Percentiles rank a stretch among this genome's conserved stretches.
Evolutionary conservation across 352 stramenopile genomes (phyloP).

Genomic region (Globisporangium middletonii): DNA sequence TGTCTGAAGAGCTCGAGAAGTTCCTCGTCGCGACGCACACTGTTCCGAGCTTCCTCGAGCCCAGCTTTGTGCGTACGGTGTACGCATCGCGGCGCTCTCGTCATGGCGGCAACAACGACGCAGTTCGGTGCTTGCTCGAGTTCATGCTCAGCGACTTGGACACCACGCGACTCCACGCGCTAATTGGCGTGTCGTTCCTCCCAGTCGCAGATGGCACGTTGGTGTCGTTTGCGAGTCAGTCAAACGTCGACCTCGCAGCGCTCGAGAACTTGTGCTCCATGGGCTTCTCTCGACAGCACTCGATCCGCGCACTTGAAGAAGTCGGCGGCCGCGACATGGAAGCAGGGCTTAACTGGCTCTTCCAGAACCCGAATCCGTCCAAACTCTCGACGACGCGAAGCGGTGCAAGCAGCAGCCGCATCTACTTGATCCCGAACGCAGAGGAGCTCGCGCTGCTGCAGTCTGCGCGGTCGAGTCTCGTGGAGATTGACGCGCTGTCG

Average conservation of each 20-base stretch:
- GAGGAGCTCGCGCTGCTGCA: conserved; percentile 41
- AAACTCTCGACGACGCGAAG: background rate
- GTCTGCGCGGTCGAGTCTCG: conserved; percentile 25
- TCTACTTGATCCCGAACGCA: conserved; percentile 39
- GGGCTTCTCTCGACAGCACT: conserved; percentile 53
- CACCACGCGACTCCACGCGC: conserved; percentile 12
- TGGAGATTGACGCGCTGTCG: conserved; percentile 35
- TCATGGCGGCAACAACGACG: conserved; percentile 33
- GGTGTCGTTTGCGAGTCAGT: conserved; percentile 23
- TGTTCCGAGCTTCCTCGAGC: conserved; percentile 32
- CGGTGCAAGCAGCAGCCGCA: background rate
- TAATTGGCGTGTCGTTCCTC: conserved; percentile 50
- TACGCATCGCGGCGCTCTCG: conserved; percentile 35
- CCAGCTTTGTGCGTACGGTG: conserved; percentile 25
- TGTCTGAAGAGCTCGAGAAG: conserved; percentile 41
- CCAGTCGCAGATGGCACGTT: conserved; percentile 51
- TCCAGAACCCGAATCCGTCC: conserved; percentile 45
- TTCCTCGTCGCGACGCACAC: conserved; percentile 39
- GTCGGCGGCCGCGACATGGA: conserved; percentile 36
- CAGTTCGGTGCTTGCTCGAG: conserved; percentile 26
- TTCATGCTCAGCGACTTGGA: conserved; percentile 50
- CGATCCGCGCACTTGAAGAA: conserved; percentile 27
- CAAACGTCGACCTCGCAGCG: conserved; percentile 18
- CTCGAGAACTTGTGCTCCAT: conserved; percentile 57
- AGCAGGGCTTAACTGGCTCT: conserved; percentile 56